phyloP scores from a whole-genome alignment of 225 moss, liverwort and hornwort species.

The Bryoerythrophyllum caledonicum region DNA sequence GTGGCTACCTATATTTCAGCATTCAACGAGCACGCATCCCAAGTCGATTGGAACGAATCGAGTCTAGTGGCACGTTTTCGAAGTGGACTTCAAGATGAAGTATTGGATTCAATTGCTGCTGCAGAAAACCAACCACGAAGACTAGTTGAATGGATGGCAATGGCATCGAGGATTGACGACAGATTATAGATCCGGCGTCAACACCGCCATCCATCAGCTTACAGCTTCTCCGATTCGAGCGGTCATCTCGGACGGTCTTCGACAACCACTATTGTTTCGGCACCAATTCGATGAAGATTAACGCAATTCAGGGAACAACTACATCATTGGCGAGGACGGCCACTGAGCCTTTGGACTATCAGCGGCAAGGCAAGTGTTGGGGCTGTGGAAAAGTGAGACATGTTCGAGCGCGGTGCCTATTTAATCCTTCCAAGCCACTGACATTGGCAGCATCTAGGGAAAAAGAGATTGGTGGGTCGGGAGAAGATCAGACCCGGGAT shows the following conservation, averaged over 20 bases:
- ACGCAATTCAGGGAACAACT: neutral
- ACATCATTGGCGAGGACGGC: neutral
- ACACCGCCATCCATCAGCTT: neutral
- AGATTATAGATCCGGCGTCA: neutral
- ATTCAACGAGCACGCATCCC: too few relatives aligned
- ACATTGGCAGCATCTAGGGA: too few relatives aligned
- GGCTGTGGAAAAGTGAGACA: too few relatives aligned
- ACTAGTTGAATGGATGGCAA: neutral
- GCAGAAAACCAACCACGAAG: neutral
- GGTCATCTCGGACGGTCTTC: neutral
- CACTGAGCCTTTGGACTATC: neutral
- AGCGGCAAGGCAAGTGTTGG: too few relatives aligned
- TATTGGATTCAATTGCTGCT: neutral
- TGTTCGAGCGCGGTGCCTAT: too few relatives aligned
- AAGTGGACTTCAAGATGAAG: neutral
- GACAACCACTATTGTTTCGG: neutral
- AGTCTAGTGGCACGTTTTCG: neutral
- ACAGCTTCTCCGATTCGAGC: neutral
- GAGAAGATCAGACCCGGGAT: too few relatives aligned
- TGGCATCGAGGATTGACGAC: neutral
- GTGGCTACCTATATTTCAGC: too few relatives aligned
- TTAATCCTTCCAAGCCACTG: too few relatives aligned
- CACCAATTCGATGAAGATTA: neutral
- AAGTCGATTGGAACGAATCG: too few relatives aligned
- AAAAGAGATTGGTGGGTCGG: too few relatives aligned